phyloP scores from a whole-genome alignment of 306 rosid genomes.

The Senna tora region DNA sequence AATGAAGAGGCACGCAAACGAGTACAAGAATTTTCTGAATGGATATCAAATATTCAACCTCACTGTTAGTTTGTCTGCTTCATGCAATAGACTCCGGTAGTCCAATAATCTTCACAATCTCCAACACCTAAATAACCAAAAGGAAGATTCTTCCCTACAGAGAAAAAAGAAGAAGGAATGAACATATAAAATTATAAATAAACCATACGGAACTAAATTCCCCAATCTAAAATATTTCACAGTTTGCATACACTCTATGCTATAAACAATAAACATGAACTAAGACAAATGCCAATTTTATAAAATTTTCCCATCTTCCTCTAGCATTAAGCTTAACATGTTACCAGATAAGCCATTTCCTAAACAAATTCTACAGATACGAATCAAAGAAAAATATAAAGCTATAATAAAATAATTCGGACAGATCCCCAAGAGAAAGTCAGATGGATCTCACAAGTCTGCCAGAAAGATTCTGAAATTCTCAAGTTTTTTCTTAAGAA shows the following conservation, averaged over 20 bases:
- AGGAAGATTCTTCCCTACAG: conserved; percentile 28
- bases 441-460: conserved; percentile 8
- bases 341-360: not conserved
- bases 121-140: conserved; percentile 22
- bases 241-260: conserved; percentile 3
- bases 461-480: conserved; percentile 10
- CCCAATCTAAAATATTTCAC: conserved; percentile 10
- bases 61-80: conserved; percentile 17
- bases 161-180: not conserved
- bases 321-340: conserved; percentile 20
- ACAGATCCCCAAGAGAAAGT: conserved; percentile 18
- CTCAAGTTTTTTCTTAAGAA: too few relatives aligned
- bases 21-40: conserved; percentile 1
- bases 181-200: not conserved
- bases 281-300: conserved; percentile 11
- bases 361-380: conserved; percentile 25
- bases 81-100: conserved; percentile 30
- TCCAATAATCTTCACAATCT: conserved; percentile 25
- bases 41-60: conserved; percentile 20
- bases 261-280: conserved; percentile 27
- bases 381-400: conserved; percentile 14
- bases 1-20: conserved; percentile 15
- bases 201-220: conserved; percentile 29
- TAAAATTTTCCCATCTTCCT: conserved; percentile 28
- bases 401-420: conserved; percentile 13